These are phyloP conservation scores for Sporisorium graminicola DNA, from an alignment of 1,284 basidiomycete genomes.

Conservation along the genomic window DNA sequence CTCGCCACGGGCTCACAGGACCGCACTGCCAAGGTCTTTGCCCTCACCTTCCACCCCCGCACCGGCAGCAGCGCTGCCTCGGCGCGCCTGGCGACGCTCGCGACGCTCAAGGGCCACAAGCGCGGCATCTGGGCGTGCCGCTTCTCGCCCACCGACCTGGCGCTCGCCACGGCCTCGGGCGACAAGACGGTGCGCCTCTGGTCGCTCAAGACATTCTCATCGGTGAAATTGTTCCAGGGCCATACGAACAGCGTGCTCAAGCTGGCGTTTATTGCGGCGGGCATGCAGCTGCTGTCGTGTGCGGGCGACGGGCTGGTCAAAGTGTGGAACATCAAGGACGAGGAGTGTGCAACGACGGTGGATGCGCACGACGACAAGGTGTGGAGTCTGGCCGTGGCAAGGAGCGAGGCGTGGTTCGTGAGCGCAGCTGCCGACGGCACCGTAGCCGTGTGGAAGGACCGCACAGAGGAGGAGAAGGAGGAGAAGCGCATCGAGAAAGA, in stretches of 20 bases:
- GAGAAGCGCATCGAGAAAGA: conserved; percentile 66
- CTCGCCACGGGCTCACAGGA: conserved; percentile 97
- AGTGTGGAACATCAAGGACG: conserved; percentile 90
- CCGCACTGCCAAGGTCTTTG: conserved; percentile 90
- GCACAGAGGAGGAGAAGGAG: conserved; percentile 76
- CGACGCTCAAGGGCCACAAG: conserved; percentile 94
- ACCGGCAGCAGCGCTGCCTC: conserved; percentile 63
- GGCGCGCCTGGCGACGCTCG: conserved; percentile 77
- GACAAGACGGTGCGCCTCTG: conserved; percentile 95
- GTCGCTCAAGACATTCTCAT: conserved; percentile 77
- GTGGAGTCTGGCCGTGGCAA: conserved; percentile 87
- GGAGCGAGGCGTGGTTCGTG: conserved; percentile 83
- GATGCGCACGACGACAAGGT: conserved; percentile 95
- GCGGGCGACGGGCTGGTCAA: conserved; percentile 95
- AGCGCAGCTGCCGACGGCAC: conserved; percentile 95
- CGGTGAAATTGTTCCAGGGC: conserved; percentile 72
- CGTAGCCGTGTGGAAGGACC: conserved; percentile 93
- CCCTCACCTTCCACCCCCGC: conserved; percentile 75
- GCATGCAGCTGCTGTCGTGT: conserved; percentile 87
- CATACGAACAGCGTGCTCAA: conserved; percentile 97
- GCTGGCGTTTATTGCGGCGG: conserved; percentile 86
- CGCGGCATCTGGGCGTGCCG: conserved; percentile 94
- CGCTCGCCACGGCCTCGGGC: conserved; percentile 91
- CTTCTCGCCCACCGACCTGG: conserved; percentile 85
- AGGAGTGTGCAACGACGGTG: conserved; percentile 84